Conservation (phyloP, 768 basidiomycete genomes). For the Cystofilobasidium ferigula region DNA sequence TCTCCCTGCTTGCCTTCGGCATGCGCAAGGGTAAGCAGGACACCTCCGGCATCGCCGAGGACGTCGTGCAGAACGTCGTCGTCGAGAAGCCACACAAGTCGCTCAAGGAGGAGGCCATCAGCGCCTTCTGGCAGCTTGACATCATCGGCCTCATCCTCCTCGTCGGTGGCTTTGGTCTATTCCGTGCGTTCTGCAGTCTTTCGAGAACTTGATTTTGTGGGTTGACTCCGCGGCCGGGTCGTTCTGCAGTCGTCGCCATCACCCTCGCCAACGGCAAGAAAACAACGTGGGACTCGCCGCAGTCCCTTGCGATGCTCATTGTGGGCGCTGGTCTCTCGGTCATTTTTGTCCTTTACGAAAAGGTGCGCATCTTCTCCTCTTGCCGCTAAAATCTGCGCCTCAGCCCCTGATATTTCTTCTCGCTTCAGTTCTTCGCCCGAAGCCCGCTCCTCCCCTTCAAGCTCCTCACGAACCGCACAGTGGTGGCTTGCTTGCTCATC, state of each 20-base stretch:
- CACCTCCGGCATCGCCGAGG: neutral
- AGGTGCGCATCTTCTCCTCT: neutral
- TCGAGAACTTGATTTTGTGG: too few species aligned
- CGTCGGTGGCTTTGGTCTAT: constrained; percentile 34
- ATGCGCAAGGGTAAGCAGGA: constrained; percentile 18
- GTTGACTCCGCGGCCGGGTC: too few species aligned
- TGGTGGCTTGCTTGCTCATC: constrained; percentile 33
- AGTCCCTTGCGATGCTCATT: constrained; percentile 34
- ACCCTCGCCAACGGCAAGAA: constrained; percentile 35
- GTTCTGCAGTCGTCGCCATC: constrained; percentile 35
- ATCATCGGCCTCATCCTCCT: constrained; percentile 35
- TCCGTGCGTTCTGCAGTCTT: too few species aligned
- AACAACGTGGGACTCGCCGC: constrained; percentile 33
- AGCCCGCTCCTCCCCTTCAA: constrained; percentile 36
- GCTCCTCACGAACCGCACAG: constrained; percentile 33
- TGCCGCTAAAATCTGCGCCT: neutral
- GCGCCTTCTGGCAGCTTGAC: constrained; percentile 37
- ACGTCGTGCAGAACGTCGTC: neutral
- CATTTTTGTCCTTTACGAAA: constrained; percentile 34
- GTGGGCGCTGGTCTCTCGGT: constrained; percentile 30
- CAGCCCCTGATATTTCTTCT: too few species aligned
- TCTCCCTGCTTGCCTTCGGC: constrained; percentile 30
- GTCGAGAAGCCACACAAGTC: neutral
- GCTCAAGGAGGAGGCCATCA: constrained; percentile 12
- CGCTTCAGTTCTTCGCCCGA: constrained; percentile 29